Evolutionary conservation across 345 rosid species (phyloP), one percentile per base, ranked within the genome.

Genomic region (Aquilaria sinensis): DNA sequence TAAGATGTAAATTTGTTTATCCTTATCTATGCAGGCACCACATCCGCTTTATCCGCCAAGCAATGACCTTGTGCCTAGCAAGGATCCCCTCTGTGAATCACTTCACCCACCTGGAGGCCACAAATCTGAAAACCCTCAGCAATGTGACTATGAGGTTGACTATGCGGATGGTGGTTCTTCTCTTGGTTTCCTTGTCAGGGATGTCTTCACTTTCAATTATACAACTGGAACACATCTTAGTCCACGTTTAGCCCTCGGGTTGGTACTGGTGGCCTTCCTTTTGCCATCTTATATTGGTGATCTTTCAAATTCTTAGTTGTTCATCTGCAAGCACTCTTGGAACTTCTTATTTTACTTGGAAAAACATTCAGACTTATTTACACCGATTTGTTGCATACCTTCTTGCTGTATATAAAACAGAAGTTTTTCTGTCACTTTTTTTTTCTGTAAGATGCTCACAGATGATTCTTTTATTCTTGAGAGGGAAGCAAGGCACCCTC

Each of bases 121-220:
- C 67, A 79, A 50, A 64, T 80, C 85, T 70, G 85, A 84, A 57
- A 47, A 66, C 63, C 89, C 87, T 3, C 80, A 67, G 49, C 99
- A 86, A 75, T 90, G 97, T 70, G 96, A 88, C 77, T 90, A 94
- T 29, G 93, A 85, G 80, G 91, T 94, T 70, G 87, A 80, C 74
- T 88, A 90, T 59, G 99, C 96, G 5, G 97, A 94, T 74, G 88
- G 95, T 9, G 96, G 97, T 41, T 94, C 96, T 9, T 94, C 99
- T 62, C 81, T 81, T 4, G 99, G 97, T 31, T 96, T 94, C 51
- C 96, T 94, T 32, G 81, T 94, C 61, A 80, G 69, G 73, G 99
- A 94, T 71, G 70, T 62, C 49, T 88, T 90, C 68, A 75, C 82
- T 61, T 67, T 94, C 72, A 86, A 82, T 62, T 81, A 72, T 62